Percentiles rank a stretch among this genome's conserved stretches.
These are phyloP conservation scores for Nannizziopsis barbatae DNA, from an alignment of 2,329 filamentous ascomycete species.

Conservation along the genomic window DNA sequence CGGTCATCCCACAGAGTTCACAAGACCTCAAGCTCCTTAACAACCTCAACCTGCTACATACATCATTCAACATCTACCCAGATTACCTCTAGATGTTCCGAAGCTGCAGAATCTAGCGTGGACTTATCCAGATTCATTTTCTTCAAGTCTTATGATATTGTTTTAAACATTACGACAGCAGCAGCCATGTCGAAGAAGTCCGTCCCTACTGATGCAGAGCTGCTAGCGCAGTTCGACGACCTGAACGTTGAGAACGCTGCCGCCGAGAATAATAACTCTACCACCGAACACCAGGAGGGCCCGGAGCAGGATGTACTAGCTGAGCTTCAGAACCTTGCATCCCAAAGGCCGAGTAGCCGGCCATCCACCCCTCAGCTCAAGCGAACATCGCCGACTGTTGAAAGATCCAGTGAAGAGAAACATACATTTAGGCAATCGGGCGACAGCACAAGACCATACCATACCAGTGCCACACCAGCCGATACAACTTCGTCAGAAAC, in stretches of 20 bases:
- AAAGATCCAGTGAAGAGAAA: conserved; percentile 56
- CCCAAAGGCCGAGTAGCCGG: conserved; percentile 56
- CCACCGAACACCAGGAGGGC: conserved; percentile 12
- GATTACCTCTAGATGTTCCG: too few relatives aligned
- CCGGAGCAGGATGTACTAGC: conserved; percentile 68
- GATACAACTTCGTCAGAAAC: conserved; percentile 31
- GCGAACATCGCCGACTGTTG: conserved; percentile 37
- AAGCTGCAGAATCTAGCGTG: not conserved
- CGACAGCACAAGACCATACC: conserved; percentile 62
- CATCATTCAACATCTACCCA: too few relatives aligned
- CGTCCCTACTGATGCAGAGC: conserved; percentile 37
- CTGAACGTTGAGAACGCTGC: conserved; percentile 29
- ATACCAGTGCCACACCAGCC: conserved; percentile 59
- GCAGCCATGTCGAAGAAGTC: conserved; percentile 22
- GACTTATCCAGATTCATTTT: not conserved
- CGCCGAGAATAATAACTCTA: not conserved
- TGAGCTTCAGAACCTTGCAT: conserved; percentile 71
- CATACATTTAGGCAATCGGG: conserved; percentile 55
- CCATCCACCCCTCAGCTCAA: conserved; percentile 70
- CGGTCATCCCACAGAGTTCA: too few relatives aligned
- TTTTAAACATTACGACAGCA: not conserved
- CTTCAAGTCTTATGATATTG: not conserved
- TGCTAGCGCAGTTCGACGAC: conserved; percentile 41
- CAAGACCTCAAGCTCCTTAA: too few relatives aligned
- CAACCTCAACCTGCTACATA: too few relatives aligned